phyloP scores from a whole-genome alignment of 257 asterid genomes.

The Solanum virginianum region DNA sequence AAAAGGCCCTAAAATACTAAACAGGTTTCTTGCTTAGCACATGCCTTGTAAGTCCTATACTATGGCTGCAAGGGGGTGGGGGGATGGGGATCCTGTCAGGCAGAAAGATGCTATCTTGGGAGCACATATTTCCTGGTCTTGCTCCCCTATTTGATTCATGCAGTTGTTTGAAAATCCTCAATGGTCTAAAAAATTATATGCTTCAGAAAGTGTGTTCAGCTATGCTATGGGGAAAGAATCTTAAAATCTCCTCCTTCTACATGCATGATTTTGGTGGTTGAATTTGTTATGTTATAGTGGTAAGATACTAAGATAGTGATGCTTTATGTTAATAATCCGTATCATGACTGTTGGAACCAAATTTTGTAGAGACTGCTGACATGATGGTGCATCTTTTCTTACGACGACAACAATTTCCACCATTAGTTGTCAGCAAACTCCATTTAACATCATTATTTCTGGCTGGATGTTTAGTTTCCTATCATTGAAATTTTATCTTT shows the following conservation, averaged over 20 bases:
- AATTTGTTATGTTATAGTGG: not conserved
- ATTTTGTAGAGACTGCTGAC: not conserved
- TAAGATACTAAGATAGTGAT: not conserved
- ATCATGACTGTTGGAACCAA: not conserved
- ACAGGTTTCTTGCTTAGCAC: not conserved
- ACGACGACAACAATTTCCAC: not conserved
- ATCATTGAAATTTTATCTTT: not conserved
- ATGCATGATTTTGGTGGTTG: not conserved
- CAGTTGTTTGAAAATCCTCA: not conserved
- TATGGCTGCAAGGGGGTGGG: not conserved
- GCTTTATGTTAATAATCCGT: not conserved
- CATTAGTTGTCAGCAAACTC: not conserved
- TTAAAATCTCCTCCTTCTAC: not conserved
- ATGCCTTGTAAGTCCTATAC: not conserved
- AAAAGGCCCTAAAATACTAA: not conserved
- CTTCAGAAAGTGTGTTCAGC: not conserved
- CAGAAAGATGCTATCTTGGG: not conserved
- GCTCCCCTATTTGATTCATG: not conserved
- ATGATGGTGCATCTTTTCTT: not conserved
- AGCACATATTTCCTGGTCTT: not conserved
- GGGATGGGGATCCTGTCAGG: not conserved
- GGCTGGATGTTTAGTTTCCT: not conserved
- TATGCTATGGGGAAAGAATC: not conserved
- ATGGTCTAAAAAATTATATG: not conserved
- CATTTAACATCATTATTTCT: not conserved